Conservation (phyloP, 2,329 filamentous ascomycete species). For the Coniochaeta sp. region DNA sequence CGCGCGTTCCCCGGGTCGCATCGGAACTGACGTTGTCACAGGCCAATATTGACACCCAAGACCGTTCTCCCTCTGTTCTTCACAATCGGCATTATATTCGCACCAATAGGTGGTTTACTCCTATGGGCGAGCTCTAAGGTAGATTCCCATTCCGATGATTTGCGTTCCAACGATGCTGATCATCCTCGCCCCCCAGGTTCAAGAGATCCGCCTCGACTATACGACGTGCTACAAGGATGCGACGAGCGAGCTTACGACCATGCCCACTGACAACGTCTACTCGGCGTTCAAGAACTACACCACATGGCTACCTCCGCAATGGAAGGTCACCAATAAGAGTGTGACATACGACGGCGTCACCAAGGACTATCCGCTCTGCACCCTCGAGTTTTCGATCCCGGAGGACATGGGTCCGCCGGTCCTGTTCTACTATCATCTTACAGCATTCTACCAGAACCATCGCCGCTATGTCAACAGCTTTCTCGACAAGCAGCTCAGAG, state of each 20-base stretch:
- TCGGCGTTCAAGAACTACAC: conserved; percentile 40
- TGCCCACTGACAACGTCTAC: conserved; percentile 62
- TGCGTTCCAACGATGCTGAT: neutral
- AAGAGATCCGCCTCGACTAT: conserved; percentile 89
- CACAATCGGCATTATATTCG: conserved; percentile 82
- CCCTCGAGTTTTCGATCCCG: conserved; percentile 70
- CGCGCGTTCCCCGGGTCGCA: neutral
- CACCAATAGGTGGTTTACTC: conserved; percentile 81
- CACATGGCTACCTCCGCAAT: conserved; percentile 26
- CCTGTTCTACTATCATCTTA: conserved; percentile 88
- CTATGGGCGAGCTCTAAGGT: conserved; percentile 63
- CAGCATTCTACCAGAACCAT: conserved; percentile 99
- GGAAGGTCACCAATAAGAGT: conserved; percentile 32
- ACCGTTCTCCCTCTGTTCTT: conserved; percentile 91
- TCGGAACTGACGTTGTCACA: conserved; percentile 9
- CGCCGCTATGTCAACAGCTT: conserved; percentile 91
- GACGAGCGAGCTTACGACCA: conserved; percentile 35
- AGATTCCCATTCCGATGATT: neutral
- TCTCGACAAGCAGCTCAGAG: conserved; percentile 72
- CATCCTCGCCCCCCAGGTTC: conserved; percentile 49
- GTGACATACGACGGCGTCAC: conserved; percentile 32
- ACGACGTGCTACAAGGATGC: conserved; percentile 63
- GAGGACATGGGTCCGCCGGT: conserved; percentile 75
- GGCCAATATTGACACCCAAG: conserved; percentile 26
- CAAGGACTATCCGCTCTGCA: conserved; percentile 49